Evolutionary conservation across 306 rosid genomes (phyloP).

Genomic region (Gillenia trifoliata): DNA sequence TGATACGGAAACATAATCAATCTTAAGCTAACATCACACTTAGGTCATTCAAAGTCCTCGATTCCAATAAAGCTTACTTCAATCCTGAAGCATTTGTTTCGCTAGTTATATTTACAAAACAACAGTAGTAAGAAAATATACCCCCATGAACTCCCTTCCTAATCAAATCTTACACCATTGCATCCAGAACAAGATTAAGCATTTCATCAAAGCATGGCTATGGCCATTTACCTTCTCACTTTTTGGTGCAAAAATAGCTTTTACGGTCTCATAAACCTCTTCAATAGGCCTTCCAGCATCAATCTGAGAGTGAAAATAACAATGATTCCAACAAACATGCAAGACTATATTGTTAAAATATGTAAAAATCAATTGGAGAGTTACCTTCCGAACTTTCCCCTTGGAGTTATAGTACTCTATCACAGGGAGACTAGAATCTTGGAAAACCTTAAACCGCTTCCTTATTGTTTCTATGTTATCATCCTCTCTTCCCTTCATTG

Average conservation of each 20-base stretch:
- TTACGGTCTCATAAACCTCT: constrained; percentile 81
- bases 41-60: not conserved
- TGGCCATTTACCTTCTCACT: constrained; percentile 72
- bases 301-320: constrained; percentile 45
- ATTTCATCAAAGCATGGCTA: constrained; percentile 34
- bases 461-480: constrained; percentile 94
- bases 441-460: constrained; percentile 87
- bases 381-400: constrained; percentile 87
- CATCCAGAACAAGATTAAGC: constrained; percentile 29
- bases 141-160: constrained; percentile 17
- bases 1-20: not conserved
- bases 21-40: not conserved
- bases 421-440: constrained; percentile 89
- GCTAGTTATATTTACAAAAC: constrained; percentile 22
- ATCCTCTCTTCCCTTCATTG: constrained; percentile 84
- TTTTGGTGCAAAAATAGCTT: constrained; percentile 68
- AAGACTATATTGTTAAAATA: constrained; percentile 7
- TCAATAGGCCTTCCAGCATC: constrained; percentile 76
- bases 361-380: not conserved
- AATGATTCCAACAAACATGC: constrained; percentile 7
- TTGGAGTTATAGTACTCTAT: constrained; percentile 60
- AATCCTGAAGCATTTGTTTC: not conserved
- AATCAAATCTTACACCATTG: constrained; percentile 14
- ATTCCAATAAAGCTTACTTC: constrained; percentile 1
- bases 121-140: constrained; percentile 21